Base-by-base conservation (phyloP, 164 flowering plant genomes). In the Tetracentron sinense region DNA sequence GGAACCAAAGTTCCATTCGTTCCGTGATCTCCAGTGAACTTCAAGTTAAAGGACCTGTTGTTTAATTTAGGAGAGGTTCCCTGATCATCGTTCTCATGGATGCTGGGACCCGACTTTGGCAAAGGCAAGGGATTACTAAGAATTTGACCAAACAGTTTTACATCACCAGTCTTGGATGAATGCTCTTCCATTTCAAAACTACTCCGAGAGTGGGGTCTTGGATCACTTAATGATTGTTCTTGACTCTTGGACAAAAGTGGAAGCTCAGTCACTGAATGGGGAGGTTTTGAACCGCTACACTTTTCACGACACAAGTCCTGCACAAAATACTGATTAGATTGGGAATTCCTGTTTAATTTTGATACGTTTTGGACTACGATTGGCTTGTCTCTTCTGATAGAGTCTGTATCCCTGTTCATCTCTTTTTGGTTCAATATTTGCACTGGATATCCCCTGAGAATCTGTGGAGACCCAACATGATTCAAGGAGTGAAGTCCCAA, bases 111-210 rank as follows among this genome's bases (percentile, higher is more conserved):
- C 14, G 66, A 48, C 66, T 82, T 77, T 42, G 70, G 79, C 67
- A 52, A 54, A 29, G 85, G 61, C 15, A 84, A 66, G 0, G 81
- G 72, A 49, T 82, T 72, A 61, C 70, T 83, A 17, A 90, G 84
- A 66, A 89, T 85, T 76, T 89, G 67, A 42, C 98, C 98, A 75
- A 89, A 94, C 26, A 93, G 74, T 53, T 87, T 93, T 23, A 93
- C 81, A 77, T 89, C 86, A 62, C 90, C 85, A 63, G 56, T 80
- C 55, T 78, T 71, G 21, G 69, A 38, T 33, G 84, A 49, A n/a
- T 63, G 81, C 57, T 78, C 81, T 38, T 81, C 86, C 1, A 81
- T 63, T 57, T 78, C 85, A 35, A 78, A 69, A 12, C 71, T 71
- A 74, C 82, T 69, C 42, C 64, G 54, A 6, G 81, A 74, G 65